Evolutionary conservation across 179 eudicot species (phyloP), one percentile per base, ranked within the genome.

Genomic region (Nepenthes alata): DNA sequence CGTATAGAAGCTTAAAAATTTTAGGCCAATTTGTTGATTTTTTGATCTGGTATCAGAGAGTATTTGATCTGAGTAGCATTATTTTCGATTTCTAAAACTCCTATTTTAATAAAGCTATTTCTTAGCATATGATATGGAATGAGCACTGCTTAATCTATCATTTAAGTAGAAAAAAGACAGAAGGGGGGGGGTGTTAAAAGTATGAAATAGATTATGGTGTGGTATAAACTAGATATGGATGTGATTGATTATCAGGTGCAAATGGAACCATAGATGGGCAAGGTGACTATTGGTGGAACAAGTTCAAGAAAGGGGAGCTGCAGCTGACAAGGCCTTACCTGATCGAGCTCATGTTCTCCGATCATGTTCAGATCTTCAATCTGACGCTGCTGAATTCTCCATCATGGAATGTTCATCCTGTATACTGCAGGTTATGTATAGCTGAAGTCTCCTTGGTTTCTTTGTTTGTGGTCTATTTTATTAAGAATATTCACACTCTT

Each of bases 191-290:
- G 25, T 37, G 7, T 37, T 3, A 37, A 11, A 14, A 5, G n/a
- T 10, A 53, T 53, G 14, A 5, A 53, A 8, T 12, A 53, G 6
- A 5, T 14, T 5, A 53, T 53, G 25, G 25, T 25, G 25, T 53
- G 57, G 11, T 53, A 53, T 10, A 6, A 10, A 6, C 15, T 7
- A 6, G 35, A 53, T 10, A 11, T 55, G 38, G 36, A 15, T 55
- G 3, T 16, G 1, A 48, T 15, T 16, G 1, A 48, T 15, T 11
- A 4, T 2, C 14, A 89, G 96, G 95, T 2, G 81, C 80, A 35
- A 89, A 89, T 60, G 96, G 82, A 11, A 89, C 96, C 0, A 87
- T 89, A 37, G 91, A 89, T 57, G 95, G 96, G 2, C 96, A 87
- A 70, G 96, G 96, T 14, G 81, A 57, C 3, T 61, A 63, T 16